These are phyloP conservation scores for Globisporangium barbulae DNA, from an alignment of 352 stramenopile genomes.

Conservation along the genomic window DNA sequence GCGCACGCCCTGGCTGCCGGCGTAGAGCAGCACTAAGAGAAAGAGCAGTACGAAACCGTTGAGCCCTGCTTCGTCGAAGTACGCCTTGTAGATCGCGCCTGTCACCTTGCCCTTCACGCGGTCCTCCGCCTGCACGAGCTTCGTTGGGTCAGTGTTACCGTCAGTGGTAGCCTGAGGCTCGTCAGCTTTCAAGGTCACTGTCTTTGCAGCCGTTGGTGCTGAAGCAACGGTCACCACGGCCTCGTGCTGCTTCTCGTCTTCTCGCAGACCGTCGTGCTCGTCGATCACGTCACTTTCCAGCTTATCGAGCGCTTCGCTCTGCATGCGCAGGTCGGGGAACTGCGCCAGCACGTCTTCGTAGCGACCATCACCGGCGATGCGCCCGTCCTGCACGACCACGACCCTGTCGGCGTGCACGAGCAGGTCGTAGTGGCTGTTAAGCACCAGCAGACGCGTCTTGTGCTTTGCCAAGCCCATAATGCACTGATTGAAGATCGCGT, in stretches of 20 bases:
- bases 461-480: constrained; percentile 54
- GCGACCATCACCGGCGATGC: constrained; percentile 76
- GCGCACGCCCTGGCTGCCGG: constrained; percentile 14
- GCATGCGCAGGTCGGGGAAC: constrained; percentile 25
- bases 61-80: constrained; percentile 34
- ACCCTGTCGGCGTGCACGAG: constrained; percentile 51
- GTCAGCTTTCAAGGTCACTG: neutral
- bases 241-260: constrained; percentile 1
- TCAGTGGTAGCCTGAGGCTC: neutral
- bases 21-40: neutral
- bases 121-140: constrained; percentile 30
- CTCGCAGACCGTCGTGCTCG: neutral
- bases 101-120: constrained; percentile 30
- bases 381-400: constrained; percentile 66
- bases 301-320: constrained; percentile 12
- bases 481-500: constrained; percentile 90
- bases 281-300: constrained; percentile 6
- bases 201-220: neutral
- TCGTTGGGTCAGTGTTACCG: neutral
- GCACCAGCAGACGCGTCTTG: constrained; percentile 88
- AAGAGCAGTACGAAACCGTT: constrained; percentile 18
- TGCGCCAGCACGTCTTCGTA: constrained; percentile 54
- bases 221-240: neutral
- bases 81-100: constrained; percentile 27
- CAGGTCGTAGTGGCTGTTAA: constrained; percentile 92